These are phyloP conservation scores for Fusarium veterinarium DNA, from an alignment of 2,329 filamentous ascomycete species.

Conservation along the genomic window DNA sequence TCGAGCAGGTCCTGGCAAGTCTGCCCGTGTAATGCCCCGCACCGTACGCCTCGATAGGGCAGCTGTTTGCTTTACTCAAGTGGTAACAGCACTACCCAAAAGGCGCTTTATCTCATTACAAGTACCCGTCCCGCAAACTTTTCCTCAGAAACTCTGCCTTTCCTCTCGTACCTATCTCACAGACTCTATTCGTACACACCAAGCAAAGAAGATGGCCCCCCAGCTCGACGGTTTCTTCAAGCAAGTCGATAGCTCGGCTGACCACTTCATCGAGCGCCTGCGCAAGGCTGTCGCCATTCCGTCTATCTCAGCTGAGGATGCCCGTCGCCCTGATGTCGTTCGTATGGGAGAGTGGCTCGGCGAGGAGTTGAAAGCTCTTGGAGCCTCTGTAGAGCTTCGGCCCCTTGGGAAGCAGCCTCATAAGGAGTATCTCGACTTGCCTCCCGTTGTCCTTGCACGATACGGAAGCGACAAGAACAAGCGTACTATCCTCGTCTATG, in stretches of 20 bases:
- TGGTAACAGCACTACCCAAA: slow-evolving; percentile 38
- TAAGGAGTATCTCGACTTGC: slow-evolving; percentile 89
- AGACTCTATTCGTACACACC: slow-evolving; percentile 65
- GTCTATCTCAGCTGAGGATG: slow-evolving; percentile 92
- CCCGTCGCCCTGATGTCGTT: slow-evolving; percentile 89
- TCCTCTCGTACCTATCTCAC: slow-evolving; percentile 61
- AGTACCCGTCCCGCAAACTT: slow-evolving; percentile 30
- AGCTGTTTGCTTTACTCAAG: slow-evolving; percentile 43
- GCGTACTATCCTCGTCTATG: slow-evolving; percentile 95
- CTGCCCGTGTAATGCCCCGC: slow-evolving; percentile 58
- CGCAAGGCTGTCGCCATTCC: slow-evolving; percentile 95
- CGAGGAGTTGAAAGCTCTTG: slow-evolving; percentile 82
- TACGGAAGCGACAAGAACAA: slow-evolving; percentile 94
- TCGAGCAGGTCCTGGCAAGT: slow-evolving; percentile 44
- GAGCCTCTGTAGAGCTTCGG: slow-evolving; percentile 87
- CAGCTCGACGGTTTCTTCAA: slow-evolving; percentile 93
- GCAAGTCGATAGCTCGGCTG: slow-evolving; percentile 84
- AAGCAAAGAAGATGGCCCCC: slow-evolving; percentile 84
- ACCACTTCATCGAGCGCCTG: slow-evolving; percentile 88
- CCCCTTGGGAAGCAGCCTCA: slow-evolving; percentile 91
- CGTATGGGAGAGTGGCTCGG: slow-evolving; percentile 96
- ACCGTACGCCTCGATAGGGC: slow-evolving; percentile 52
- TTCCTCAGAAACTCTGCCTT: slow-evolving; percentile 25
- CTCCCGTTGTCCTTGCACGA: slow-evolving; percentile 89
- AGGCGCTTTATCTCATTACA: slow-evolving; percentile 42